Base-by-base conservation (phyloP, 2,329 filamentous ascomycete species). In the Sporothrix phasma region DNA sequence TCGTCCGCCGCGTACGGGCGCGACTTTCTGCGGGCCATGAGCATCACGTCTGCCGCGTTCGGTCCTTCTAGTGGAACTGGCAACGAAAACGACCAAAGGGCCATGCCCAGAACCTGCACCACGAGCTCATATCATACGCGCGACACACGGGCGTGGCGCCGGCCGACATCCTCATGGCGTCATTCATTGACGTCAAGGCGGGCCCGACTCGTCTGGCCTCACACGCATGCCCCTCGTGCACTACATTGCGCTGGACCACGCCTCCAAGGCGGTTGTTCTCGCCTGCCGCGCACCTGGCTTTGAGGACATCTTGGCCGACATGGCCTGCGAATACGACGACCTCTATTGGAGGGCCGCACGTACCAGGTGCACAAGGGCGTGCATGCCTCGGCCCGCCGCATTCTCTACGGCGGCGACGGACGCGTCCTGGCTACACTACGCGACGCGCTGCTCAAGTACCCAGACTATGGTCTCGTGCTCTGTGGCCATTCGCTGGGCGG, bases 331-430 rank as follows among this genome's bases (percentile, higher is more conserved):
- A 54, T 90, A 89, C 67, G 86, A 88, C 68, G 80, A 85, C 63
- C 74, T 88, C 10, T 67, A 76, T 5, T 87, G 88, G 85, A 80
- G 64, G 85, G 85, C 17, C 81, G 79, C 65, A 76, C 77, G 1
- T 89, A 88, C 76, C 84, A 87, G 68, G 87, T 90, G 0, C 88
- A 90, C 74, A 89, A 89, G 72, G 88, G 88, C 15, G 85, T 90
- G 63, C 86, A 89, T 71, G 86, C 87, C 0, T 89, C 87, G 1
- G 88, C 88, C 3, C 80, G 83, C 22, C 81, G 87, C 11, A 78
- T 90, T 0, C 76, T 90, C 0, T 87, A 86, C 69, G 86, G 87
- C 8, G 84, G 81, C 54, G 86, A 88, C 58, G 85, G 86, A 0
- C 79, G 83, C 29, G 85, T 90, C 1, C 78, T 90, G 66, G 77